Evolutionary conservation across 2,329 filamentous ascomycete genomes (phyloP), one percentile per base, ranked within the genome.

Genomic region (Xylariomycetidae sp.): DNA sequence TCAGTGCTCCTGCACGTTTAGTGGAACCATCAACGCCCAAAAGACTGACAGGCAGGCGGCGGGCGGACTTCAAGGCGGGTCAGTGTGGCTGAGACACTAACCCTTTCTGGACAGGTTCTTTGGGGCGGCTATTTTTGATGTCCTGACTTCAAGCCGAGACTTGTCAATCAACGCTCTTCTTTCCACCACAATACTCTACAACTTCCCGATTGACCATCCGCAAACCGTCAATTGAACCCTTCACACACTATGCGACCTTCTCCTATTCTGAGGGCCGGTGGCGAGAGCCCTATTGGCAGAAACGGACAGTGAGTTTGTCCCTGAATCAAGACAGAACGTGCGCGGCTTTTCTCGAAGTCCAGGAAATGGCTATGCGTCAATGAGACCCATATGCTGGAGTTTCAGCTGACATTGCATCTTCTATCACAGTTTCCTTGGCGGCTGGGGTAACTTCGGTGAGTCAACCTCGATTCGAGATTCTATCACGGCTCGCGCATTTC

Each of bases 401-500:
- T 27, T 13, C 26, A 4, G 22, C 16, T n/a, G n/a, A n/a, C n/a
- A n/a, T n/a, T n/a, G n/a, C n/a, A n/a, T 23, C 9, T 28, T 16
- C 34, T 40, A 41, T 14, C 44, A 48, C 51, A 89, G 85, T 60
- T 88, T 70, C 63, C 66, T 89, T 39, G 85, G 85, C 50, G 65
- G 66, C 62, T 90, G 85, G 83, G 85, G 85, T 55, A 67, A 70
- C 54, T 67, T 89, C 47, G 85, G 84, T 88, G 77, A 69, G 79
- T 77, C 20, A 32, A 36, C 25, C 29, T 36, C 27, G 28, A 36
- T 27, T 14, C 33, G 17, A 11, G 11, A 20, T 25, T 27, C 18
- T 18, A 16, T 26, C 31, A 8, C 20, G 20, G n/a, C 8, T 23
- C 31, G 22, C 12, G 11, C n/a, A n/a, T n/a, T n/a, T n/a, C n/a